Percentiles rank a stretch among this genome's conserved stretches.
Conservation (phyloP, 257 asterid genomes). For the Salvia miltiorrhiza region DNA sequence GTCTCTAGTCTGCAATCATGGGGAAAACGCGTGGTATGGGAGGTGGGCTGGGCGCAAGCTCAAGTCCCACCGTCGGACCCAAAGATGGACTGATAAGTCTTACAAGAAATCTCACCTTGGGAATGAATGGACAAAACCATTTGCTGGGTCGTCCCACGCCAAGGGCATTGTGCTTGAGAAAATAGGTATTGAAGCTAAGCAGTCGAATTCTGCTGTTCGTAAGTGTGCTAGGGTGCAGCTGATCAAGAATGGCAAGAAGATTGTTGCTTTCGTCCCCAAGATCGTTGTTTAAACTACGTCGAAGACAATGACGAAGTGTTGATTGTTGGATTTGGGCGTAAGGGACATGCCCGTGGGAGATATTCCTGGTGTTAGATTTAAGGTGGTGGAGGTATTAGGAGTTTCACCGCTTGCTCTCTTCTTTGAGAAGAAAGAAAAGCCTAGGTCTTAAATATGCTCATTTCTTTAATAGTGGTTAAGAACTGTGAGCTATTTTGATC, state of each 20-base stretch:
- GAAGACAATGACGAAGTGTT: slow-evolving; percentile 75
- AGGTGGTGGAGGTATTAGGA: too few relatives aligned
- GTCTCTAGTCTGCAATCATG: slow-evolving; percentile 30
- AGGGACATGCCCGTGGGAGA: slow-evolving; percentile 78
- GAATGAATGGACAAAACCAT: slow-evolving; percentile 68
- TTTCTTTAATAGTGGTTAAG: not conserved
- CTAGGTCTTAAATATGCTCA: slow-evolving; percentile 27
- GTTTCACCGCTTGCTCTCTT: too few relatives aligned
- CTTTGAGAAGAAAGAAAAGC: too few relatives aligned
- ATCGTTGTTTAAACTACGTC: slow-evolving; percentile 67
- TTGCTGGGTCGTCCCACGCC: slow-evolving; percentile 77
- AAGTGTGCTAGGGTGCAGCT: too few relatives aligned
- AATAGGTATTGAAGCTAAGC: too few relatives aligned
- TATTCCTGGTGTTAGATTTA: too few relatives aligned
- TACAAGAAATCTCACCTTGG: slow-evolving; percentile 73
- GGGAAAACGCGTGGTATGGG: slow-evolving; percentile 75
- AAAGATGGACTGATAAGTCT: too few relatives aligned
- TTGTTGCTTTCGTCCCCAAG: slow-evolving; percentile 76
- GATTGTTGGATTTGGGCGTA: slow-evolving; percentile 73
- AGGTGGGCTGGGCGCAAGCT: slow-evolving; percentile 77
- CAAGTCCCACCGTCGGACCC: too few relatives aligned
- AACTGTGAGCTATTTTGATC: slow-evolving; percentile 5
- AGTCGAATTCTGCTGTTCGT: too few relatives aligned
- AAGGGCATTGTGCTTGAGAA: slow-evolving; percentile 76
- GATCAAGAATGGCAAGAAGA: slow-evolving; percentile 68